Conservation (phyloP, 1,284 basidiomycete species). For the Malassezia pachydermatis region DNA sequence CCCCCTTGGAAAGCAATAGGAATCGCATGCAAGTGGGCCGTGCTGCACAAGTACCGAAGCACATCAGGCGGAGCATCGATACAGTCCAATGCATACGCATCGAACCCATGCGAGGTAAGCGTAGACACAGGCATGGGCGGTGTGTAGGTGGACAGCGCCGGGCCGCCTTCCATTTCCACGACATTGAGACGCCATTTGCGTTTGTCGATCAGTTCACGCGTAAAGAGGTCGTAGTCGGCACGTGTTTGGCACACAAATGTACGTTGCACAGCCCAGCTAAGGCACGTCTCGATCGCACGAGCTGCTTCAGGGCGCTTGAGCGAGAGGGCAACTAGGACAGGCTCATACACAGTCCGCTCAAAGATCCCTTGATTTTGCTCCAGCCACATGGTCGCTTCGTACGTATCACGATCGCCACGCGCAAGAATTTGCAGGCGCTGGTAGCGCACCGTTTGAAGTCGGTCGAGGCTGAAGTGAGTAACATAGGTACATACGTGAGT, state of each 20-base stretch:
- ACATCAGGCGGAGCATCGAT: conserved; percentile 51
- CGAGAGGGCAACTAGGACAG: conserved; percentile 61
- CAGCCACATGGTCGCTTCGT: conserved; percentile 66
- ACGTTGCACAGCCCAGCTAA: conserved; percentile 55
- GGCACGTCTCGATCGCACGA: conserved; percentile 66
- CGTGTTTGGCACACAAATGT: conserved; percentile 75
- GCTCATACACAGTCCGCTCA: conserved; percentile 72
- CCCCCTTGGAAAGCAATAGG: conserved; percentile 56
- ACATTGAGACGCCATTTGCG: conserved; percentile 42
- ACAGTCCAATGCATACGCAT: conserved; percentile 72
- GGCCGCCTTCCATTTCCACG: conserved; percentile 31
- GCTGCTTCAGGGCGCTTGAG: conserved; percentile 60
- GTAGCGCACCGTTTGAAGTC: conserved; percentile 30
- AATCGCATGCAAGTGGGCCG: conserved; percentile 32
- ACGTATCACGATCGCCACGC: conserved; percentile 56
- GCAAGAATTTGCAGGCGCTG: conserved; percentile 32
- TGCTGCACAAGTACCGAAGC: conserved; percentile 47
- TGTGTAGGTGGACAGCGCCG: conserved; percentile 17
- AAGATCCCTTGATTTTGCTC: conserved; percentile 61
- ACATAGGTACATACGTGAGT: conserved; percentile 17
- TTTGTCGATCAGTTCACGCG: conserved; percentile 59
- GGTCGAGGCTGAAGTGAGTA: conserved; percentile 19
- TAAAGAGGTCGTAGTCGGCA: conserved; percentile 61
- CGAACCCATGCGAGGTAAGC: conserved; percentile 62
- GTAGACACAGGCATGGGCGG: conserved; percentile 47